Conservation (phyloP, 225 moss, liverwort and hornwort genomes). For the Marchantia paleacea region DNA sequence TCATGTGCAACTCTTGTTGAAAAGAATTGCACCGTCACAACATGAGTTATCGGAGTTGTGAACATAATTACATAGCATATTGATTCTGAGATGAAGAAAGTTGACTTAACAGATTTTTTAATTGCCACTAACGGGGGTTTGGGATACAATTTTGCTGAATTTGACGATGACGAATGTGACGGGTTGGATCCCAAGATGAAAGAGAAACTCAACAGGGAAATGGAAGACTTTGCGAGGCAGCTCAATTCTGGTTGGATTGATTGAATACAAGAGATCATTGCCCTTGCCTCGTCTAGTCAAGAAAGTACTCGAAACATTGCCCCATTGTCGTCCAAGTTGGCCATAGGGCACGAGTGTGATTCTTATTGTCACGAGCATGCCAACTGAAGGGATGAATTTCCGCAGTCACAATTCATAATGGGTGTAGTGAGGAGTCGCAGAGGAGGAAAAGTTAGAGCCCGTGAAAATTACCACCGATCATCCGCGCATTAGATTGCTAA, state of each 20-base stretch:
- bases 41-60: constrained; percentile 13
- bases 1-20: not conserved
- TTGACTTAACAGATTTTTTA: not conserved
- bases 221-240: constrained; percentile 84
- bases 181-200: constrained; percentile 81
- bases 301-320: constrained; percentile 43
- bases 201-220: constrained; percentile 80
- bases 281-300: constrained; percentile 68
- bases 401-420: constrained; percentile 35
- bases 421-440: constrained; percentile 37
- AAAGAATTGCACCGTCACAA: not conserved
- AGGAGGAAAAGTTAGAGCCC: constrained; percentile 63
- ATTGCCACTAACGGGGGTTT: not conserved
- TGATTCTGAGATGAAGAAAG: not conserved
- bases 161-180: constrained; percentile 81
- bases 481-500: constrained; percentile 82
- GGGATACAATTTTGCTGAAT: constrained; percentile 53
- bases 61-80: not conserved
- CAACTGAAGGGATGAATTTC: constrained; percentile 27
- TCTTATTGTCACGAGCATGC: constrained; percentile 21
- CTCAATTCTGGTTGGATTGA: constrained; percentile 84
- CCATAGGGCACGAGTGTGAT: constrained; percentile 17
- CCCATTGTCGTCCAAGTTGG: constrained; percentile 27
- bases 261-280: constrained; percentile 75
- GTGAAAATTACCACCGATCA: no score